Percentiles rank a stretch among this genome's conserved stretches.
phyloP scores from a whole-genome alignment of 371 early-diverging fungal genomes.

The Hamiltosporidium tvaerminnensis region DNA sequence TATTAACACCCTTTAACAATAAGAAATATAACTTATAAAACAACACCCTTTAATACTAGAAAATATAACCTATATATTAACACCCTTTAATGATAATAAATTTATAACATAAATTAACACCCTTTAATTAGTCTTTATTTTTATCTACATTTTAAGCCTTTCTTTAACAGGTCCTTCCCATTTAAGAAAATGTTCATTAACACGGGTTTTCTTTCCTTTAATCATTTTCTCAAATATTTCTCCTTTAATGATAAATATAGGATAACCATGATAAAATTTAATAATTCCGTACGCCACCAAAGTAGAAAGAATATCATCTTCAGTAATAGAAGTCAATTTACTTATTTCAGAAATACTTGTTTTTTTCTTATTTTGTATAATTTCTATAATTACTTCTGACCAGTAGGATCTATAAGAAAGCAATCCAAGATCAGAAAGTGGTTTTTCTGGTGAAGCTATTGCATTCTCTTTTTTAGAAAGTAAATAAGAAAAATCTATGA shows the following conservation, averaged over 20 bases:
- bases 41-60: too few species aligned
- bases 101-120: too few species aligned
- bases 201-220: not conserved
- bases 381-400: constrained; percentile 50
- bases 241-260: constrained; percentile 34
- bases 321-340: constrained; percentile 41
- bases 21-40: too few species aligned
- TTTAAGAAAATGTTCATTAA: not conserved
- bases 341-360: constrained; percentile 44
- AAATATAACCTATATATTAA: too few species aligned
- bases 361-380: constrained; percentile 19
- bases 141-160: not conserved
- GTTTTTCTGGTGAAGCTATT: constrained; percentile 88
- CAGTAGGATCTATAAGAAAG: constrained; percentile 82
- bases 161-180: not conserved
- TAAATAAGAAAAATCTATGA: constrained; percentile 85
- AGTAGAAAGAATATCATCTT: constrained; percentile 51
- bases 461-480: constrained; percentile 79
- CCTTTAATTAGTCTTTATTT: too few species aligned
- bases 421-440: constrained; percentile 86
- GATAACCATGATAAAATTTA: constrained; percentile 43
- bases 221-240: constrained; percentile 20
- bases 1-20: too few species aligned
- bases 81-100: too few species aligned
- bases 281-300: constrained; percentile 44